phyloP scores from a whole-genome alignment of 2,329 filamentous ascomycete genomes.

The Acephala macrosclerotiorum region DNA sequence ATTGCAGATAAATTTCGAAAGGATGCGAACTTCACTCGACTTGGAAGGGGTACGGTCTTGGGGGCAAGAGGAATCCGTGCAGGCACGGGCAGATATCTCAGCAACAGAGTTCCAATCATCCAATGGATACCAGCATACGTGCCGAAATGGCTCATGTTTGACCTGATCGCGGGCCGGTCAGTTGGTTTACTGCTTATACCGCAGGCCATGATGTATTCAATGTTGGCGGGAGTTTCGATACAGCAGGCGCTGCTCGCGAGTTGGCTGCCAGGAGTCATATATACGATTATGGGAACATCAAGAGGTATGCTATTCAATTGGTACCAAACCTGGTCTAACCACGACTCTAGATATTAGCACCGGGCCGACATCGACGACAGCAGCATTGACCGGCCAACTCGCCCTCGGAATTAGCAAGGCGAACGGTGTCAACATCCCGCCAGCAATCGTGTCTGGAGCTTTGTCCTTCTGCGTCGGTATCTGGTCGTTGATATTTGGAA shows the following conservation, averaged over 20 bases:
- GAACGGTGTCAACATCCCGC: conserved; percentile 52
- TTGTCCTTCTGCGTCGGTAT: conserved; percentile 71
- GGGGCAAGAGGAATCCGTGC: conserved; percentile 36
- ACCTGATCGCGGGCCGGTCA: conserved; percentile 67
- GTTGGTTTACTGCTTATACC: conserved; percentile 67
- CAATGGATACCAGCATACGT: conserved; percentile 69
- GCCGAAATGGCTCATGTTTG: conserved; percentile 65
- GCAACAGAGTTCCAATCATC: conserved; percentile 66
- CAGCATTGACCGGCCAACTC: conserved; percentile 67
- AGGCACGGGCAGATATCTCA: conserved; percentile 61
- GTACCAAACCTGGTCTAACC: conserved; percentile 36
- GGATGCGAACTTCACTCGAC: conserved; percentile 30
- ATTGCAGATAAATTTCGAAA: conserved; percentile 21
- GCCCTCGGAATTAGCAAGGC: conserved; percentile 56
- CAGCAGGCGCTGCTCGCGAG: conserved; percentile 66
- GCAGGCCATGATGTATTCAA: conserved; percentile 65
- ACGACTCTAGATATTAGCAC: conserved; percentile 57
- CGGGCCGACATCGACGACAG: conserved; percentile 70
- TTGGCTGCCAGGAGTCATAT: conserved; percentile 64
- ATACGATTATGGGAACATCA: conserved; percentile 66
- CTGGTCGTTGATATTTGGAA: conserved; percentile 64
- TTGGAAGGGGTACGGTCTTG: conserved; percentile 23
- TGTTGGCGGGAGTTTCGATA: conserved; percentile 67
- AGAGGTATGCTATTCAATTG: conserved; percentile 54
- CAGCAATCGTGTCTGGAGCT: conserved; percentile 64